A percentile compares a stretch with the other conserved stretches of the same genome.
Conservation (phyloP, 257 asterid species). For the Verbena officinalis region DNA sequence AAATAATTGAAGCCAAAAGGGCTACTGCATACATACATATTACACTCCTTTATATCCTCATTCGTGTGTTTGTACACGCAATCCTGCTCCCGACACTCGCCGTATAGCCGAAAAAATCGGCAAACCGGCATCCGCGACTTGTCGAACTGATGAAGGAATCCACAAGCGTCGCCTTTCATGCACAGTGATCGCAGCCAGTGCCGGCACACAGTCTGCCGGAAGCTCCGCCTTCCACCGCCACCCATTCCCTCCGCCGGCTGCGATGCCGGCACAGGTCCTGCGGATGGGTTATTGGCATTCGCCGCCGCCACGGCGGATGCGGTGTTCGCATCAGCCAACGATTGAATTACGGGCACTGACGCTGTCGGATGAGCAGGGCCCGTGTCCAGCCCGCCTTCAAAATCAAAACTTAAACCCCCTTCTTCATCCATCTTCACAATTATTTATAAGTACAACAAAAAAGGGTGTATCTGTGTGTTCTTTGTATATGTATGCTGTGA, state of each 20-base stretch:
- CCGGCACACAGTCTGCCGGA: conserved; percentile 80
- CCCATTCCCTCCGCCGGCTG: conserved; percentile 42
- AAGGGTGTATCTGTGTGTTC: background rate
- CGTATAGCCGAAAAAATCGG: conserved; percentile 68
- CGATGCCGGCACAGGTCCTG: conserved; percentile 36
- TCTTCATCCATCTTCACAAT: conserved; percentile 72
- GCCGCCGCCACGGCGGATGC: conserved; percentile 38
- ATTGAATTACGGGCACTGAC: conserved; percentile 67
- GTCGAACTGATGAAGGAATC: conserved; percentile 81
- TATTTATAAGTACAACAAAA: background rate
- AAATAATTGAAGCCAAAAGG: background rate
- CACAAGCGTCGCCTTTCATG: conserved; percentile 85
- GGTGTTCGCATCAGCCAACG: conserved; percentile 41
- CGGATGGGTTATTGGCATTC: conserved; percentile 28
- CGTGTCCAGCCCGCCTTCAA: conserved; percentile 82
- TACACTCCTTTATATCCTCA: conserved; percentile 94
- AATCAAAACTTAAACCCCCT: conserved; percentile 89
- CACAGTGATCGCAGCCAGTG: conserved; percentile 82
- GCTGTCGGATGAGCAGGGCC: conserved; percentile 83
- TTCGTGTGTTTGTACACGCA: conserved; percentile 91
- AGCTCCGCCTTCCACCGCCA: conserved; percentile 65
- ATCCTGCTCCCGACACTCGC: conserved; percentile 96
- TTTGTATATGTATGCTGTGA: background rate
- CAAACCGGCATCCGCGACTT: conserved; percentile 86
- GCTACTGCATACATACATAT: conserved; percentile 55